Evolutionary conservation across 345 rosid genomes (phyloP).

Genomic region (Dipteronia sinensis): DNA sequence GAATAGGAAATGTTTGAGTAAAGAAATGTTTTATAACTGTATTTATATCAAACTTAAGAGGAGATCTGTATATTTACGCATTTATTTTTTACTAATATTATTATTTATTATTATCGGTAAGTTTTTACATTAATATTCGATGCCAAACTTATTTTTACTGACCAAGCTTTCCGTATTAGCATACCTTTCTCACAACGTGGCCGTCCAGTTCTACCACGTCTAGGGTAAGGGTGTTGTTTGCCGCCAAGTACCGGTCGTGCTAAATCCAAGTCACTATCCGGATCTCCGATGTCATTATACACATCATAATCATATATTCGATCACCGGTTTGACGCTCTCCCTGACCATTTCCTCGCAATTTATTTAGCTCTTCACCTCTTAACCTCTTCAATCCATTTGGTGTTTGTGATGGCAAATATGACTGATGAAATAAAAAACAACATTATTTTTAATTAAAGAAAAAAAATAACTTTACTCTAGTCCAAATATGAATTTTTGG

Average conservation of each 20-base stretch:
- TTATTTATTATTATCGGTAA: no score
- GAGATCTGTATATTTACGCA: no score
- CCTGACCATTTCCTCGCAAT: conserved; percentile 42
- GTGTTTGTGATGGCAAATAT: conserved; percentile 43
- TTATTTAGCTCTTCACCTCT: conserved; percentile 36
- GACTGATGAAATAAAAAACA: conserved; percentile 17
- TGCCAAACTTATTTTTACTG: no score
- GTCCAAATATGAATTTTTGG: no score
- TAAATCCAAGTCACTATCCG: conserved; percentile 22
- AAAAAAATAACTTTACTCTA: no score
- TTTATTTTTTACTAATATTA: no score
- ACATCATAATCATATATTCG: conserved; percentile 46
- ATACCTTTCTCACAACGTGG: conserved; percentile 30
- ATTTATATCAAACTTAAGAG: no score
- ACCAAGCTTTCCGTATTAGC: no score
- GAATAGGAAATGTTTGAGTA: no score
- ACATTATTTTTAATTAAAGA: no score
- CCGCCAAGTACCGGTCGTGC: conserved; percentile 34
- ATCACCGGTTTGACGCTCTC: conserved; percentile 35
- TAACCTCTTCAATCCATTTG: conserved; percentile 30
- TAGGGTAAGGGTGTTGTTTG: conserved; percentile 45
- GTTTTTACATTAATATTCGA: no score
- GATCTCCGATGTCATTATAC: conserved; percentile 44
- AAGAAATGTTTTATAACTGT: no score
- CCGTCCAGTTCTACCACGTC: conserved; percentile 65